Base-by-base conservation (phyloP, 352 stramenopile genomes). In the Globisporangium cystogenes region DNA sequence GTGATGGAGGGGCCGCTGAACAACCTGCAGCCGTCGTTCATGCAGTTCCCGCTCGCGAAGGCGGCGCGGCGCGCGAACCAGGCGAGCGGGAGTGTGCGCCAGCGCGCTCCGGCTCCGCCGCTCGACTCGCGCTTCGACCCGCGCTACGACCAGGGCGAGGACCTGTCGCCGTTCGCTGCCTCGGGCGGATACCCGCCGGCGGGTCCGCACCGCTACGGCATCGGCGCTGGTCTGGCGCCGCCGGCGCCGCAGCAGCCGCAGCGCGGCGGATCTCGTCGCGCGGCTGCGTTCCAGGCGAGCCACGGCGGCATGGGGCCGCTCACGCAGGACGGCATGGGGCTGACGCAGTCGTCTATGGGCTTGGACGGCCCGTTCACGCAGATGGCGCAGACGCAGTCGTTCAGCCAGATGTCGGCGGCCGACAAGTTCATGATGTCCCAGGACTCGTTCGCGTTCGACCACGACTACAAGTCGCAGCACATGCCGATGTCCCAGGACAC, bases 1-100 rank as follows among this genome's bases (percentile, higher is more conserved):
- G 84, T 98, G 35, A 87, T 99, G 14, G 96, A 99, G 76, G 97
- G 97, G 0, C 91, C 96, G 5, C 64, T 99, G 27, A 97, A 96
- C 65, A 98, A 98, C 66, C 76, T 99, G 24, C 96, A 98, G 57
- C 73, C 92, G 24, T 98, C 89, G 24, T 96, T 96, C 64, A 99
- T 99, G 90, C 97, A 97, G 51, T 98, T 99, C 77, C 92, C 96
- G 50, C 82, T 57, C 11, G 73, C 67, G 0, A 82, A 82, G 55
- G 57, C 75, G 16, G 53, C 67, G 8, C 66, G 71, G 21, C 71
- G 71, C 50, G 65, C 60, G 43, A 51, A 48, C 21, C 65, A 66
- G 48, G 61, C 57, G 27, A 68, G 57, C 29, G 70, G 67, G 4
- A 65, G 63, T n/a, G 63, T 64, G 11, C 78, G 73, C 43, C 73